A percentile compares a stretch with the other conserved stretches of the same genome.
Conservation (phyloP, 768 basidiomycete genomes). For the Naganishia onofrii region DNA sequence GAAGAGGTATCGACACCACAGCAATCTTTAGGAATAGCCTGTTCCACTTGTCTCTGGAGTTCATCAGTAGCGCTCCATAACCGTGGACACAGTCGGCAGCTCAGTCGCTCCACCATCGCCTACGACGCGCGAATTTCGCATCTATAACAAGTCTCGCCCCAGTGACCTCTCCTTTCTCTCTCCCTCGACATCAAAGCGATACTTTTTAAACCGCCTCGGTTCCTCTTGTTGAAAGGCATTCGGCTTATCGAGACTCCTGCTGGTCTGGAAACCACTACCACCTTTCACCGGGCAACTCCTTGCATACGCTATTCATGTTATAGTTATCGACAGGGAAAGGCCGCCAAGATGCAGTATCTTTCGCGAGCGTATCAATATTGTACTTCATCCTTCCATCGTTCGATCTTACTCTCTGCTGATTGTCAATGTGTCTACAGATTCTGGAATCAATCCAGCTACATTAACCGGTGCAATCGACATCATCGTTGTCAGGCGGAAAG, state of each 20-base stretch:
- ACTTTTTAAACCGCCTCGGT: neutral
- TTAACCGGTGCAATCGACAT: constrained; percentile 98
- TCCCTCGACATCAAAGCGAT: neutral
- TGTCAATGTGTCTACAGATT: constrained; percentile 39
- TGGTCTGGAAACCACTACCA: neutral
- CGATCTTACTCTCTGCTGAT: neutral
- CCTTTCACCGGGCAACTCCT: neutral
- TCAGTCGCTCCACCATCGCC: too few relatives aligned
- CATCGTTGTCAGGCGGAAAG: constrained; percentile 79
- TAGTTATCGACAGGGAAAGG: neutral
- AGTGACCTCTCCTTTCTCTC: neutral
- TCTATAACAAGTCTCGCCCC: neutral
- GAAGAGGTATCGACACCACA: too few relatives aligned
- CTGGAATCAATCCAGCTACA: constrained; percentile 83
- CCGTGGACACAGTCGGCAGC: neutral
- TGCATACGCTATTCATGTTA: constrained; percentile 13
- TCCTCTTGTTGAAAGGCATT: neutral
- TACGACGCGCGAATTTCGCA: neutral
- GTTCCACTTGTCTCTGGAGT: too few relatives aligned
- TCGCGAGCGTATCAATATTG: constrained; percentile 54
- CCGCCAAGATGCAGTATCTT: constrained; percentile 50
- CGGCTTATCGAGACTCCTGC: neutral
- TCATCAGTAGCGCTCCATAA: neutral
- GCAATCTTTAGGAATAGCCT: too few relatives aligned
- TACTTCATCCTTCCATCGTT: constrained; percentile 30